Percentiles rank a stretch among this genome's conserved stretches.
phyloP scores from a whole-genome alignment of 768 basidiomycete genomes.

The Suillus variegatus region DNA sequence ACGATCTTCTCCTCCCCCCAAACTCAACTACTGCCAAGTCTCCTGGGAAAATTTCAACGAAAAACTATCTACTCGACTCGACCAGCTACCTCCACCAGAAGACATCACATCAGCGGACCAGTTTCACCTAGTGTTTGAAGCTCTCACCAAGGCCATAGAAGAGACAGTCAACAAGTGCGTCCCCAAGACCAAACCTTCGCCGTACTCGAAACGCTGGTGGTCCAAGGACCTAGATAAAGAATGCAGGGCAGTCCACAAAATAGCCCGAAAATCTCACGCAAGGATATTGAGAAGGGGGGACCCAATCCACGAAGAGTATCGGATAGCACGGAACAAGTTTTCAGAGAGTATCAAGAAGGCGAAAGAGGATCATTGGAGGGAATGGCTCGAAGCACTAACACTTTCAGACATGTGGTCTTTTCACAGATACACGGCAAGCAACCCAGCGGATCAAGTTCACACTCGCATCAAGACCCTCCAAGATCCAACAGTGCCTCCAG shows the following conservation, averaged over 20 bases:
- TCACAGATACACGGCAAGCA: background rate
- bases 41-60: background rate
- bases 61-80: background rate
- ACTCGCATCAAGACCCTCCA: background rate
- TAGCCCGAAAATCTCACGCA: background rate
- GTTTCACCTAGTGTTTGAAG: too few species aligned
- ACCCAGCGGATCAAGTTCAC: background rate
- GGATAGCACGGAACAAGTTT: background rate
- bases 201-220: background rate
- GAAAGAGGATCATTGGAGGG: background rate
- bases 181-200: too few species aligned
- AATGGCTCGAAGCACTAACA: background rate
- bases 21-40: background rate
- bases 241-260: background rate
- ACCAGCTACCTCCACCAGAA: background rate
- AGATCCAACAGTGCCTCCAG: background rate
- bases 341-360: background rate
- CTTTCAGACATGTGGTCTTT: background rate
- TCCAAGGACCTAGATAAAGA: background rate
- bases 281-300: background rate
- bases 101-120: too few species aligned
- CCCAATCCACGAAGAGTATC: background rate
- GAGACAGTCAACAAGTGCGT: too few species aligned
- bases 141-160: too few species aligned
- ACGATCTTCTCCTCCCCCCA: background rate